phyloP scores from a whole-genome alignment of 2,329 filamentous ascomycete species.

The Coleophoma cylindrospora region DNA sequence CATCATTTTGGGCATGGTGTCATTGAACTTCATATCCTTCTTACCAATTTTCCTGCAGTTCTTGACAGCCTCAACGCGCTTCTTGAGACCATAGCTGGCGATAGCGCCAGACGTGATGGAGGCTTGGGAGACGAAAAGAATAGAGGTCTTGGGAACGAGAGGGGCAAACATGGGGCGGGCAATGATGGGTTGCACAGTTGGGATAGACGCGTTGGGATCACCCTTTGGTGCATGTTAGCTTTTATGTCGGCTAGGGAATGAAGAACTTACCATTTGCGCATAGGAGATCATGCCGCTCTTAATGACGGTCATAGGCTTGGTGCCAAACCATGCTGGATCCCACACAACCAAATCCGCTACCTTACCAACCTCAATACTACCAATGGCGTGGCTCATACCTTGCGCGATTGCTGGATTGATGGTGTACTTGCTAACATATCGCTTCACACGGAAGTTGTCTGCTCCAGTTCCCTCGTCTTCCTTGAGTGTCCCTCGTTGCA shows the following conservation, averaged over 20 bases:
- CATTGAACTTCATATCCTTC: slow-evolving; percentile 87
- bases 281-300: slow-evolving; percentile 86
- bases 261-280: slow-evolving; percentile 68
- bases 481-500: slow-evolving; percentile 69
- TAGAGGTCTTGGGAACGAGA: slow-evolving; percentile 63
- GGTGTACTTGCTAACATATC: slow-evolving; percentile 94
- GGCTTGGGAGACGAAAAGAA: slow-evolving; percentile 78
- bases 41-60: slow-evolving; percentile 73
- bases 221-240: slow-evolving; percentile 42
- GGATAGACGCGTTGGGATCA: slow-evolving; percentile 78
- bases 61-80: slow-evolving; percentile 74
- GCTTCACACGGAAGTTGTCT: slow-evolving; percentile 88
- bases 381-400: slow-evolving; percentile 82
- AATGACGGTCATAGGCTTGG: slow-evolving; percentile 74
- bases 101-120: slow-evolving; percentile 65
- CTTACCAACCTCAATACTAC: slow-evolving; percentile 84
- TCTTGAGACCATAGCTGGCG: slow-evolving; percentile 68
- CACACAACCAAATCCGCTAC: slow-evolving; percentile 85
- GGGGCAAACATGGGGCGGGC: slow-evolving; percentile 83
- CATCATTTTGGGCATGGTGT: slow-evolving; percentile 76
- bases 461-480: slow-evolving; percentile 76
- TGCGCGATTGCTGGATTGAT: slow-evolving; percentile 91
- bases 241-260: neutral
- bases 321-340: slow-evolving; percentile 80
- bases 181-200: slow-evolving; percentile 79